phyloP scores from a whole-genome alignment of 2,329 filamentous ascomycete species.

The Claviceps lovelessii region DNA sequence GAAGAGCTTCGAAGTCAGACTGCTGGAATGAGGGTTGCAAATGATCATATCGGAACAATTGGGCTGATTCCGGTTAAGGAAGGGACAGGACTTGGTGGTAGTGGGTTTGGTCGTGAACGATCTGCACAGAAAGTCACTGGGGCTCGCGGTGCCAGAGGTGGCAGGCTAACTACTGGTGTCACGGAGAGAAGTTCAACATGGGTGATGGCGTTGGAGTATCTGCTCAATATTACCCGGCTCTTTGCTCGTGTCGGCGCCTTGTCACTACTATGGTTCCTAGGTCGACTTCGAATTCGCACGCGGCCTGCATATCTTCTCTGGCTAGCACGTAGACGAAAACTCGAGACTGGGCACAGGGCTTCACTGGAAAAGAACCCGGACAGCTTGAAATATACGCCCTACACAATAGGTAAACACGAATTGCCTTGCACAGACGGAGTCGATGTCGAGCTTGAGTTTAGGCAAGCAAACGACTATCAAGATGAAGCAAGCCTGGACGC shows the following conservation, averaged over 20 bases:
- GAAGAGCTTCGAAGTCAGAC: conserved; percentile 43
- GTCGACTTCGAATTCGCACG: conserved; percentile 27
- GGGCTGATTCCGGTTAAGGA: conserved; percentile 41
- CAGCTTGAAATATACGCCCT: neutral
- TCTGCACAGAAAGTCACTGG: conserved; percentile 45
- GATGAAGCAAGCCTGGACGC: conserved; percentile 56
- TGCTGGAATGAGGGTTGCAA: conserved; percentile 31
- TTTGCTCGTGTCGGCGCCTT: conserved; percentile 19
- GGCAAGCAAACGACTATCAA: conserved; percentile 33
- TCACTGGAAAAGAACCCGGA: neutral
- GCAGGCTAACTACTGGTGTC: conserved; percentile 58
- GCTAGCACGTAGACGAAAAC: conserved; percentile 22
- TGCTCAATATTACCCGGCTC: conserved; percentile 51
- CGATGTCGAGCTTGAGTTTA: conserved; percentile 70
- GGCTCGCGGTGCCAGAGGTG: conserved; percentile 29
- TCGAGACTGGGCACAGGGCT: neutral
- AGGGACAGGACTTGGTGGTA: conserved; percentile 27
- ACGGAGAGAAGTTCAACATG: conserved; percentile 66
- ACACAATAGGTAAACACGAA: conserved; percentile 31
- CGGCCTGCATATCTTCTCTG: conserved; percentile 40
- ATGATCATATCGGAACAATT: conserved; percentile 38
- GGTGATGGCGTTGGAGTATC: conserved; percentile 61
- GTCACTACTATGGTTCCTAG: conserved; percentile 39
- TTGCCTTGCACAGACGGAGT: conserved; percentile 48
- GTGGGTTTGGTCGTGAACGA: conserved; percentile 56